These are phyloP conservation scores for Aspergillus luchuensis DNA, from an alignment of 2,329 filamentous ascomycete genomes.

Conservation along the genomic window DNA sequence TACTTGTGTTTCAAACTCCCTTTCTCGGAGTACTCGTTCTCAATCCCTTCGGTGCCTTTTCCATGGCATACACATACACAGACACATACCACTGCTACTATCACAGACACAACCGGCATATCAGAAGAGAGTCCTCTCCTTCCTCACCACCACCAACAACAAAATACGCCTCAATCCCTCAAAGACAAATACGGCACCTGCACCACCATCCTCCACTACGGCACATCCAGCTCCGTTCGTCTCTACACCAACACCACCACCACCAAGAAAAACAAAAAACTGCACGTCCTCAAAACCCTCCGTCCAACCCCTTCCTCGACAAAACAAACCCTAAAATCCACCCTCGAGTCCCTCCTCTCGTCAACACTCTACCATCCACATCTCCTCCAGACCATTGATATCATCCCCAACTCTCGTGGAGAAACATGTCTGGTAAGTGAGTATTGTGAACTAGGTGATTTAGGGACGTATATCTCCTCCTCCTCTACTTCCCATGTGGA, in stretches of 20 bases:
- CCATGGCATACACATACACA: too few relatives aligned
- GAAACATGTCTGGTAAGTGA: conserved; percentile 35
- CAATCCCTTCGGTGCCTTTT: too few relatives aligned
- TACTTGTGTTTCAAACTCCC: too few relatives aligned
- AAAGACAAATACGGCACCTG: conserved; percentile 29
- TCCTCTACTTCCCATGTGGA: too few relatives aligned
- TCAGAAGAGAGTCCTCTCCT: neutral
- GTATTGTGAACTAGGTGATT: conserved; percentile 62
- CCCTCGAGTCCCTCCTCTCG: conserved; percentile 22
- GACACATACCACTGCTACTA: too few relatives aligned
- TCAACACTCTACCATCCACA: conserved; percentile 28
- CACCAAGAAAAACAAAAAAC: neutral
- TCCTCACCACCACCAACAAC: neutral
- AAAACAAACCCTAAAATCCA: conserved; percentile 2
- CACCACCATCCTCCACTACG: conserved; percentile 32
- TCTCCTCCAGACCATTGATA: conserved; percentile 30
- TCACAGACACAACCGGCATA: neutral
- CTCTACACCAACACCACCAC: conserved; percentile 17
- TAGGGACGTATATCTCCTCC: conserved; percentile 65
- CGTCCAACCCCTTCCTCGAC: conserved; percentile 16
- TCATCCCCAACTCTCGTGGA: conserved; percentile 29
- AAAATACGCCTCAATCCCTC: conserved; percentile 8
- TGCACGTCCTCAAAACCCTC: conserved; percentile 34
- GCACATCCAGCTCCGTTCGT: conserved; percentile 28
- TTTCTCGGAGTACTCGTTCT: too few relatives aligned